These are phyloP conservation scores for Camellia lanceoleosa DNA, from an alignment of 148 eudicot genomes.

Conservation along the genomic window DNA sequence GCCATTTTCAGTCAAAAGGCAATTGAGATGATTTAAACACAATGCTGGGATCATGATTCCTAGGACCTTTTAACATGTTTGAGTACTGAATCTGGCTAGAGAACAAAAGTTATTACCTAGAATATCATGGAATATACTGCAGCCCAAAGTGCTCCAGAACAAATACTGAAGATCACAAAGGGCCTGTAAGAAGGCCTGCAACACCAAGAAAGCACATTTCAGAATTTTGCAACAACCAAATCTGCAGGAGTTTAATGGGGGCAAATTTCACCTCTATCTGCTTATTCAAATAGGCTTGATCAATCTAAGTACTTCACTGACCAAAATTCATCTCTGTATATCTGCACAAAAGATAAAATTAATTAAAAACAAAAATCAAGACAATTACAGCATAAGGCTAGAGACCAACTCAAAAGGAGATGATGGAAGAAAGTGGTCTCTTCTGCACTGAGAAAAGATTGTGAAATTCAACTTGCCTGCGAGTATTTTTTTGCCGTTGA, in stretches of 20 bases:
- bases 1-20: background rate
- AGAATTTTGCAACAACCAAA: constrained; percentile 33
- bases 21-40: background rate
- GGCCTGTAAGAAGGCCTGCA: constrained; percentile 57
- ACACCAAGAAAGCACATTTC: constrained; percentile 32
- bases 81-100: background rate
- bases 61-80: background rate
- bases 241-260: constrained; percentile 19
- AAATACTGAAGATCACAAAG: constrained; percentile 51
- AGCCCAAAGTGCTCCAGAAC: constrained; percentile 73
- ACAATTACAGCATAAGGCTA: constrained; percentile 1
- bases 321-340: constrained; percentile 93
- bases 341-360: constrained; percentile 36
- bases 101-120: constrained; percentile 43
- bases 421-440: background rate
- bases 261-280: constrained; percentile 25
- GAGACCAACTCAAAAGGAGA: background rate
- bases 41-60: background rate
- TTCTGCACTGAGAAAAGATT: background rate
- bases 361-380: background rate
- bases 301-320: constrained; percentile 51
- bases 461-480: constrained; percentile 53
- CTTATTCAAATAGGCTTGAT: constrained; percentile 38
- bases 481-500: constrained; percentile 82
- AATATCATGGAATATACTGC: constrained; percentile 37